Percentiles rank a stretch among this genome's conserved stretches.
phyloP scores from a whole-genome alignment of 2,329 filamentous ascomycete genomes.

The Magnaporthales sp. region DNA sequence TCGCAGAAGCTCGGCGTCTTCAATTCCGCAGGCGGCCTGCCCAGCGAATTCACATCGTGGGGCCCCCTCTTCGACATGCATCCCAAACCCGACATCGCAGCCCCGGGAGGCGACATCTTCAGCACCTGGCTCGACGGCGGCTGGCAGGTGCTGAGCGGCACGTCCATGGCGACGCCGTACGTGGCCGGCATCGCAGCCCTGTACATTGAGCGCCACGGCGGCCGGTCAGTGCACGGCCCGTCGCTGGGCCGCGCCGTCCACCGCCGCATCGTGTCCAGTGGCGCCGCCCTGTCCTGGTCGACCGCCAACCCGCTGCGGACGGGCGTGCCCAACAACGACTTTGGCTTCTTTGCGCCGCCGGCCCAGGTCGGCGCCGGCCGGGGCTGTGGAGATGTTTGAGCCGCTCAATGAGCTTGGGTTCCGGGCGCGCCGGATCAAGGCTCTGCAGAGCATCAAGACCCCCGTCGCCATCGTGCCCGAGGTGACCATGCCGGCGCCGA shows the following conservation, averaged over 20 bases:
- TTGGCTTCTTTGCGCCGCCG: conserved; percentile 10
- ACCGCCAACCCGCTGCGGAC: conserved; percentile 8
- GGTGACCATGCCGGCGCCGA: neutral
- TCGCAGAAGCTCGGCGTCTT: conserved; percentile 23
- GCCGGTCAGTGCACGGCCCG: conserved; percentile 19
- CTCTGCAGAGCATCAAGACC: neutral
- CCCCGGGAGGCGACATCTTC: conserved; percentile 33
- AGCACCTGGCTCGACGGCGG: conserved; percentile 30
- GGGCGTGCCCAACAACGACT: conserved; percentile 12
- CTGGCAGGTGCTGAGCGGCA: conserved; percentile 32
- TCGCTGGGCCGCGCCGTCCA: conserved; percentile 17
- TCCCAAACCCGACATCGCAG: conserved; percentile 31
- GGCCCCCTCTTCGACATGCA: conserved; percentile 31
- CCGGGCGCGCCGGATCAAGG: neutral
- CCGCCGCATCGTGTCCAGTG: conserved; percentile 22
- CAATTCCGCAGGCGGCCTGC: conserved; percentile 15
- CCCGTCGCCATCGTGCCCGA: neutral
- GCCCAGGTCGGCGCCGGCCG: conserved; percentile 9
- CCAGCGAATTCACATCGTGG: conserved; percentile 31
- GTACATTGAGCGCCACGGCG: conserved; percentile 22
- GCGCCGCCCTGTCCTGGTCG: conserved; percentile 18
- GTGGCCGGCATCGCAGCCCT: conserved; percentile 32
- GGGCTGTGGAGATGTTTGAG: conserved; percentile 29
- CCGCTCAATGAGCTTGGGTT: neutral
- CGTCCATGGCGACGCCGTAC: conserved; percentile 38